Evolutionary conservation across 345 rosid genomes (phyloP), one percentile per base, ranked within the genome.

Genomic region (Geranium rotundifolium): DNA sequence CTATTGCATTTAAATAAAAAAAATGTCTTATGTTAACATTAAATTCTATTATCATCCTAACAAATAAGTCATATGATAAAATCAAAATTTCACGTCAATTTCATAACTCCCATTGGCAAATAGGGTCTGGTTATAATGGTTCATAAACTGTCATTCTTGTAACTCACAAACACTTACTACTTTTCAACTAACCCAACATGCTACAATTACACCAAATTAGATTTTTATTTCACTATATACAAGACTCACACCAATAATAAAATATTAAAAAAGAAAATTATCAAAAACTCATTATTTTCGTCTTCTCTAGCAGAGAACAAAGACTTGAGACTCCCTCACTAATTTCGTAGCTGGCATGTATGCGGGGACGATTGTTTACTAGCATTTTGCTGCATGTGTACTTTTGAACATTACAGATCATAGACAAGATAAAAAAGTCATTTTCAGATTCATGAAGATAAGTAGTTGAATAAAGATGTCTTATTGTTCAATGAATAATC

Each of bases 311-410:
- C n/a, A 7, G 84, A 79, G 50, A 69, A 73, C 63, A 85, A 64
- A 63, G 70, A 70, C 64, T 85, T 89, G 63, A 88, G 79, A 78
- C 59, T 74, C n/a, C n/a, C 66, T 90, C 87, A 41, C 70, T 71
- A 7, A 64, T 52, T 61, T 91, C 96, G 55, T 91, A 91, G 69
- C 98, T 87, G 77, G 96, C 98, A 70, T 92, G 98, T 75, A 89
- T 78, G 18, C 98, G 84, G 0, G 92, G 95, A 58, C 98, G 73
- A 72, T 76, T 91, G 91, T 91, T 90, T 29, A 96, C 98, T 61
- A 91, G 83, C 39, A 91, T 85, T 84, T 91, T 89, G 19, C 98
- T 84, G 65, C 96, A 91, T 68, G 92, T 95, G 71, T 91, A 91
- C 98, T 89, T 59, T 56, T 20, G 29, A 23, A 1, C 9, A 41